Percentiles rank a stretch among this genome's conserved stretches.
These are phyloP conservation scores for Senna siamea DNA, from an alignment of 306 rosid genomes.

Conservation along the genomic window DNA sequence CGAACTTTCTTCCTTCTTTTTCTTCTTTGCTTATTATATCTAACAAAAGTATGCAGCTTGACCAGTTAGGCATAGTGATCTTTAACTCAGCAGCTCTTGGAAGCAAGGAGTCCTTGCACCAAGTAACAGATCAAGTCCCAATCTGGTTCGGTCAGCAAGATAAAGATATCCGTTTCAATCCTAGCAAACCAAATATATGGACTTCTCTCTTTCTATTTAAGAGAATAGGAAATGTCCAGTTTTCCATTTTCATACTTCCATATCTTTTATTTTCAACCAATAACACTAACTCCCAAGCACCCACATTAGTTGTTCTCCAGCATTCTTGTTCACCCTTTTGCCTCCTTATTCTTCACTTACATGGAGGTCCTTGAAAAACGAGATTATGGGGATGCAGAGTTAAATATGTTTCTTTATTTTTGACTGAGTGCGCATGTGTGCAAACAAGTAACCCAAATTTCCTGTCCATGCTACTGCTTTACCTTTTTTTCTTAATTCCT, in stretches of 20 bases:
- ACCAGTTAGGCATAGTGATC: background rate
- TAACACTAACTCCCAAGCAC: background rate
- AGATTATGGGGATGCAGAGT: background rate
- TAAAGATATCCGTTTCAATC: background rate
- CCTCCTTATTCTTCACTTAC: background rate
- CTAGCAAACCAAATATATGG: background rate
- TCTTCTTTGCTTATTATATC: too few relatives aligned
- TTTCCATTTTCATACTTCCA: background rate
- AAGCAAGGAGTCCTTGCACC: background rate
- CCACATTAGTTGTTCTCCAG: background rate
- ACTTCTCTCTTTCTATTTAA: background rate
- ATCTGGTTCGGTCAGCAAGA: background rate
- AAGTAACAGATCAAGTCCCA: background rate
- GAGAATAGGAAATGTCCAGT: background rate
- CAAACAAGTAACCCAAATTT: background rate
- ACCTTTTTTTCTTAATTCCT: background rate
- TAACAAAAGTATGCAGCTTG: background rate
- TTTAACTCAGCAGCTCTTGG: background rate
- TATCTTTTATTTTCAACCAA: background rate
- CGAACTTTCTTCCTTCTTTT: background rate
- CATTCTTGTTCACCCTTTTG: background rate
- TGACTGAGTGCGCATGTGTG: too few relatives aligned
- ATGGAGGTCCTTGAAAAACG: background rate
- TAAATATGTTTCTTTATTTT: background rate
- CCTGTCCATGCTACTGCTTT: background rate